Percentiles rank a stretch among this genome's conserved stretches.
Evolutionary conservation across 2,329 filamentous ascomycete genomes (phyloP).

Genomic region (Grosmannia huntii): DNA sequence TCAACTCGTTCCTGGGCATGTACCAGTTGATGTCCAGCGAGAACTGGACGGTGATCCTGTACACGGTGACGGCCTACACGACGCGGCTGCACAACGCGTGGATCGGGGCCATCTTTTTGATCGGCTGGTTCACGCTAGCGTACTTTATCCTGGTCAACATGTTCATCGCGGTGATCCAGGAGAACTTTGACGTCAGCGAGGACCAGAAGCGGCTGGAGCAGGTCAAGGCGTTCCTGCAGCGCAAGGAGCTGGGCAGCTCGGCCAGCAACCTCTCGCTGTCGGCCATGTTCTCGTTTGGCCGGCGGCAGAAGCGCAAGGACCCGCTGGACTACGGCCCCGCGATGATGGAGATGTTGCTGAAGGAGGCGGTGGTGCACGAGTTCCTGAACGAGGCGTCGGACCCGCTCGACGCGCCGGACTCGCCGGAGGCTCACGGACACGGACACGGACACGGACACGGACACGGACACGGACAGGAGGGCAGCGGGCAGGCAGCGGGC

Average conservation of each 20-base stretch:
- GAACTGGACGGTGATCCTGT: constrained; percentile 85
- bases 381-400: constrained; percentile 69
- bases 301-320: constrained; percentile 53
- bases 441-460: not conserved
- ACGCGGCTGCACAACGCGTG: constrained; percentile 60
- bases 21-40: constrained; percentile 94
- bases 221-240: constrained; percentile 85
- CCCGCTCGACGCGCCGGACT: constrained; percentile 22
- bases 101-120: constrained; percentile 84
- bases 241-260: constrained; percentile 68
- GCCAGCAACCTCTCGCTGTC: constrained; percentile 64
- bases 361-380: constrained; percentile 88
- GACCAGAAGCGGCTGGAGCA: constrained; percentile 96
- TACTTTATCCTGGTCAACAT: constrained; percentile 97
- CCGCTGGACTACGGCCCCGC: constrained; percentile 85
- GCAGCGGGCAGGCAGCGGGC: constrained; percentile 15
- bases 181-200: constrained; percentile 97
- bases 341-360: constrained; percentile 90
- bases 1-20: constrained; percentile 94
- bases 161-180: constrained; percentile 99
- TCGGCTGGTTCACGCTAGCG: constrained; percentile 89
- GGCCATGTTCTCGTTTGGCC: constrained; percentile 52
- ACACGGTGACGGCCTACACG: constrained; percentile 63
- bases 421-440: constrained; percentile 11
- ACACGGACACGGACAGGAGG: constrained; percentile 10